A percentile compares a stretch with the other conserved stretches of the same genome.
Conservation (phyloP, 768 basidiomycete genomes). For the Boletus bicolor region DNA sequence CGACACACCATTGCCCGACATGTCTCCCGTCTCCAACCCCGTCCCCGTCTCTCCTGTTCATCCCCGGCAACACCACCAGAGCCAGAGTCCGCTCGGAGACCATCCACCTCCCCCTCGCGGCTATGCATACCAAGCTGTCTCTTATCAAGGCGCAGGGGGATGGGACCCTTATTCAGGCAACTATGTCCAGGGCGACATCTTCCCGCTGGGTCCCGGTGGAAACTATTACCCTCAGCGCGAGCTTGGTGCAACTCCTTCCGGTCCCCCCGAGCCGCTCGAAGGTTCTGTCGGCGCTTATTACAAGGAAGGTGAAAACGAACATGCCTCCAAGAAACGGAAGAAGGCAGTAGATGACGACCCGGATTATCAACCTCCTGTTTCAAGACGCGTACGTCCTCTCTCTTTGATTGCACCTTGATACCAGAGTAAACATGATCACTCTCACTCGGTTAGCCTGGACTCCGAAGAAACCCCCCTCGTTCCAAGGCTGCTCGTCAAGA, state of each 20-base stretch:
- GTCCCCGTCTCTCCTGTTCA: conserved; percentile 19
- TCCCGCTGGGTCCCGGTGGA: conserved; percentile 37
- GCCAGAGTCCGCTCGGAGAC: conserved; percentile 27
- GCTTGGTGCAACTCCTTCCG: conserved; percentile 7
- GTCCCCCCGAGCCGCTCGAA: conserved; percentile 20
- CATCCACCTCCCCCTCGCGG: conserved; percentile 34
- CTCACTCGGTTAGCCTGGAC: conserved; percentile 29
- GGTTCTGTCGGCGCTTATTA: conserved; percentile 25
- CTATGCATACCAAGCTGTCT: conserved; percentile 36
- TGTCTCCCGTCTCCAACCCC: conserved; percentile 21
- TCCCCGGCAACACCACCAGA: conserved; percentile 26
- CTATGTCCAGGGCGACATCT: conserved; percentile 37
- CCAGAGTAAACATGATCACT: not conserved
- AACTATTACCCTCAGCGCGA: conserved; percentile 35
- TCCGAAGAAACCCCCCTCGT: conserved; percentile 44
- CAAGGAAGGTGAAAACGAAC: conserved; percentile 31
- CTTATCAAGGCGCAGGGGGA: conserved; percentile 38
- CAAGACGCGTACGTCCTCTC: conserved; percentile 50
- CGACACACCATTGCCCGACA: conserved; percentile 23
- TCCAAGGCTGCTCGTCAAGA: conserved; percentile 33
- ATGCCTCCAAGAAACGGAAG: conserved; percentile 48
- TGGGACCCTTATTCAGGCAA: conserved; percentile 40
- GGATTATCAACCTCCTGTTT: conserved; percentile 49
- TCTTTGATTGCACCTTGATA: not conserved
- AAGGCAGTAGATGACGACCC: conserved; percentile 45